phyloP scores from a whole-genome alignment of 2,329 filamentous ascomycete genomes.

The Helminthosporium solani region DNA sequence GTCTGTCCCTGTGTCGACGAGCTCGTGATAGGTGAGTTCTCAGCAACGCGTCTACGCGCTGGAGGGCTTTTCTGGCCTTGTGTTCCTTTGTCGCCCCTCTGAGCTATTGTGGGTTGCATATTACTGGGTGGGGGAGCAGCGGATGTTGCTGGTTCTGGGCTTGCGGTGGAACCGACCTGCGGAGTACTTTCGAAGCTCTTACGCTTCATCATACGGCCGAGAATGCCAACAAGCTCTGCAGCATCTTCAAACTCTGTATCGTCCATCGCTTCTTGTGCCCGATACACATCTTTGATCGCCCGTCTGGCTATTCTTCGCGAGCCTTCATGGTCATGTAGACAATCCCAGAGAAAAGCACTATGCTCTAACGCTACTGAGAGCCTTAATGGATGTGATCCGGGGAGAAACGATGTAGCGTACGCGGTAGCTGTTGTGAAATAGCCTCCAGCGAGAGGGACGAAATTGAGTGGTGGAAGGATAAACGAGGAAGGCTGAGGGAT shows the following conservation, averaged over 20 bases:
- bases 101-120: constrained; percentile 2
- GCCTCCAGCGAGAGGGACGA: constrained; percentile 75
- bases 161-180: constrained; percentile 31
- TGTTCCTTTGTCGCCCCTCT: constrained; percentile 13
- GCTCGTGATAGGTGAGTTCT: constrained; percentile 25
- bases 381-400: constrained; percentile 85
- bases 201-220: constrained; percentile 87
- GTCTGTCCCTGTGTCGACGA: constrained; percentile 21
- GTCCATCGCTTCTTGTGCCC: constrained; percentile 87
- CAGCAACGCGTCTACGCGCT: constrained; percentile 25
- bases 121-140: constrained; percentile 16
- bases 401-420: constrained; percentile 73
- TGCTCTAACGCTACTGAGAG: constrained; percentile 91
- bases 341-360: constrained; percentile 90
- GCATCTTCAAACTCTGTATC: constrained; percentile 95
- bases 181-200: constrained; percentile 43
- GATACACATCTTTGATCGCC: constrained; percentile 87
- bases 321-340: constrained; percentile 75
- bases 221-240: constrained; percentile 78
- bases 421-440: constrained; percentile 77
- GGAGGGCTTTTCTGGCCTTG: constrained; percentile 24
- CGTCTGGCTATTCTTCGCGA: constrained; percentile 76
- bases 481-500: constrained; percentile 62
- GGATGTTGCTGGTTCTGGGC: constrained; percentile 28
- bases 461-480: constrained; percentile 76